Base-by-base conservation (phyloP, 2,329 filamentous ascomycete species). In the Aspergillus ibericus region DNA sequence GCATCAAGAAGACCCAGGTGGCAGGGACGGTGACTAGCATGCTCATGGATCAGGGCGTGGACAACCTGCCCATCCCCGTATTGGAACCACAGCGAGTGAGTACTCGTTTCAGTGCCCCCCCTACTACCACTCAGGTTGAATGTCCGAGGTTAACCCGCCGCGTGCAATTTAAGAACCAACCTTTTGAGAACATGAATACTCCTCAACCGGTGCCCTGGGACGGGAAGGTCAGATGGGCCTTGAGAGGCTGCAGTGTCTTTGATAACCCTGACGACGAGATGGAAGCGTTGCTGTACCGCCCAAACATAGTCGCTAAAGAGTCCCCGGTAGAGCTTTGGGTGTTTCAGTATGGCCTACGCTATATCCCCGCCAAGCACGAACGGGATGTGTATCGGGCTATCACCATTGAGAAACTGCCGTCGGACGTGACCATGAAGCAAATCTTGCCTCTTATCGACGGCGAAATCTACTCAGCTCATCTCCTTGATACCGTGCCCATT, bases 301-400 rank as follows among this genome's bases (percentile, higher is more conserved):
- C 46, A n/a, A 61, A 64, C 49, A 27, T 63, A 12, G 5, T 63
- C 32, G 36, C 46, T 8, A 35, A 59, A 8, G 42, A 53, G 9
- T 42, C 42, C 18, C 42, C 59, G 16, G 55, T 66, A 10, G 59
- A 67, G 10, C 63, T 62, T 20, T 66, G 62, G 59, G 44, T 72
- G 10, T 72, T 71, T 50, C 67, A 72, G 47, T 71, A 72, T 18
- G 71, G 70, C 1, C 59, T 75, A n/a, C 66, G 72, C 38, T 74
- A 70, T 47, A 60, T 68, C 0, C 72, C 72, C 5, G 48, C 58
- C 4, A 27, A 47, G 36, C 16, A 34, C 3, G 68, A 72, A 16
- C 51, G 48, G 4, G 63, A 73, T 42, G 58, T 63, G 3, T 71
- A 71, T 54, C 69, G 72, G 20, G 72, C 72, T 2, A 63, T 74